These are phyloP conservation scores for Cutaneotrichosporon dermatis DNA, from an alignment of 1,284 basidiomycete genomes.

Conservation along the genomic window DNA sequence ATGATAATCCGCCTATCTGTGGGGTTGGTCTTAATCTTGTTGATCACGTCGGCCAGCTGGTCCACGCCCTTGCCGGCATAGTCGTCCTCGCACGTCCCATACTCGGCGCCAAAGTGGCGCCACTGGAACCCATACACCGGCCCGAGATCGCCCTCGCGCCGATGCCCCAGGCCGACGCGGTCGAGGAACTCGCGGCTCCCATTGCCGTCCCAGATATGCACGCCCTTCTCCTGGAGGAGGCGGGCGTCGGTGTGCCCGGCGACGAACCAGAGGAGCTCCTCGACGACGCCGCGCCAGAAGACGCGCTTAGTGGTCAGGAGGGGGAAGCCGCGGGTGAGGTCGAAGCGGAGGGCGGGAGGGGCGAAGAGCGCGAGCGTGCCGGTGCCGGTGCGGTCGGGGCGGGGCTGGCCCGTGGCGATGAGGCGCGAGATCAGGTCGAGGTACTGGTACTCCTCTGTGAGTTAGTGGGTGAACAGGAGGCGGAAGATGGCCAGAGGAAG, in stretches of 20 bases:
- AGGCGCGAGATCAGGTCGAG: slow-evolving; percentile 72
- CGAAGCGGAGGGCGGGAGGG: slow-evolving; percentile 80
- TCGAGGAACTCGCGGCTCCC: slow-evolving; percentile 84
- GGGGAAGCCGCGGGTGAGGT: slow-evolving; percentile 69
- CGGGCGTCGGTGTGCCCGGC: slow-evolving; percentile 75
- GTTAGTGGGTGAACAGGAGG: slow-evolving; percentile 5
- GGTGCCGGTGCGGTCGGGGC: slow-evolving; percentile 86
- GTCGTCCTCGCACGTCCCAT: slow-evolving; percentile 72
- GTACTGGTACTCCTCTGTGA: slow-evolving; percentile 75
- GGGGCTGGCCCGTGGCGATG: slow-evolving; percentile 65
- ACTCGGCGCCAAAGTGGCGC: slow-evolving; percentile 93
- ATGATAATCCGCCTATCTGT: slow-evolving; percentile 94
- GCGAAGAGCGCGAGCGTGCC: slow-evolving; percentile 88
- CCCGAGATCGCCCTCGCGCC: slow-evolving; percentile 88
- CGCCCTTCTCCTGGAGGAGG: slow-evolving; percentile 71
- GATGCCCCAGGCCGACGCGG: slow-evolving; percentile 70
- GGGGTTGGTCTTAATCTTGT: slow-evolving; percentile 88
- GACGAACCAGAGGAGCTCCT: slow-evolving; percentile 96
- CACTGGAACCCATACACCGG: slow-evolving; percentile 99
- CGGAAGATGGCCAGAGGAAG: too few relatives aligned
- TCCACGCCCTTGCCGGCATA: slow-evolving; percentile 90
- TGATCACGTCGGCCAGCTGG: slow-evolving; percentile 80
- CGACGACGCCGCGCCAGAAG: slow-evolving; percentile 83
- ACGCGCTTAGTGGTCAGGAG: slow-evolving; percentile 94
- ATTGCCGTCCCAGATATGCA: slow-evolving; percentile 98